Percentiles rank a stretch among this genome's conserved stretches.
Conservation (phyloP, 1,284 basidiomycete species). For the Trichosporon ovoides region DNA sequence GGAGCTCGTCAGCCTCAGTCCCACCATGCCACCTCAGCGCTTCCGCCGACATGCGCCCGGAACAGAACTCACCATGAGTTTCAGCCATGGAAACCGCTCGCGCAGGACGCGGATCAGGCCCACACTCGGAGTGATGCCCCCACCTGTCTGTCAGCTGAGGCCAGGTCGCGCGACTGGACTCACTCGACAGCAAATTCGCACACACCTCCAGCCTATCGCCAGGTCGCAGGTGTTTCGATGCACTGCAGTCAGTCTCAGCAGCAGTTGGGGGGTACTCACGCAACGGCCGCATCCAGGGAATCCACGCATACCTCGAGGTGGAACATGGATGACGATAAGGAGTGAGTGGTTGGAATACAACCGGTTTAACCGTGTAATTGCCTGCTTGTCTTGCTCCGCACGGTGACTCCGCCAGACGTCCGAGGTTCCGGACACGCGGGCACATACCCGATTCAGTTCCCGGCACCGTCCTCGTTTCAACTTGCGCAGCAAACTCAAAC, state of each 20-base stretch:
- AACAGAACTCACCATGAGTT: conserved; percentile 59
- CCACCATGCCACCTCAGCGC: neutral
- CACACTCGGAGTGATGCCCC: conserved; percentile 69
- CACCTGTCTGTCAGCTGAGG: conserved; percentile 49
- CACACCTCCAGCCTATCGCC: conserved; percentile 64
- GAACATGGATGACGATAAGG: conserved; percentile 19
- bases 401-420: neutral
- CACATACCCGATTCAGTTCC: no score
- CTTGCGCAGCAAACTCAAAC: no score
- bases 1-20: conserved; percentile 2
- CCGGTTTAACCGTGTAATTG: neutral
- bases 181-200: conserved; percentile 54
- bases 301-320: conserved; percentile 71
- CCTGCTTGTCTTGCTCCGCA: neutral
- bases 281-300: conserved; percentile 62
- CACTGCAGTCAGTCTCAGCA: conserved; percentile 10
- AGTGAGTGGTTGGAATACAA: neutral
- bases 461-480: no score
- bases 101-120: conserved; percentile 61
- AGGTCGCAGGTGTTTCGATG: conserved; percentile 11
- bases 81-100: conserved; percentile 52
- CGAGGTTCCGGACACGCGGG: neutral
- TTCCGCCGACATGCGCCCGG: no score
- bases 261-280: conserved; percentile 2
- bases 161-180: conserved; percentile 38